phyloP scores from a whole-genome alignment of 306 rosid genomes.

The Ormosia semicastrata region DNA sequence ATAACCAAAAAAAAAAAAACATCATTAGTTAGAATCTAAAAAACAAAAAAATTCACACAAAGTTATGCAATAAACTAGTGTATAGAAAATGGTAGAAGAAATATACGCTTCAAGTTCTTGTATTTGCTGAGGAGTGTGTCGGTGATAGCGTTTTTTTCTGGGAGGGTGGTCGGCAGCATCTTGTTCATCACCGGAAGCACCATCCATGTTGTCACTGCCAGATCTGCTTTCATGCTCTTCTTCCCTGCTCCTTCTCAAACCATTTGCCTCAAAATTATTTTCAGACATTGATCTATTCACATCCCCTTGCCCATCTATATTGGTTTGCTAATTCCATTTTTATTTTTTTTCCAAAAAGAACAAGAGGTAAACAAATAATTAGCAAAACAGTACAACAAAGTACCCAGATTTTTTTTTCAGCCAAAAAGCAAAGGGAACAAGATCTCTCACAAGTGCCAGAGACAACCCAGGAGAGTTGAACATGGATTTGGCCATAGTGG shows the following conservation, averaged over 20 bases:
- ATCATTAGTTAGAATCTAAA: background rate
- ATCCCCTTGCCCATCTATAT: conserved; percentile 76
- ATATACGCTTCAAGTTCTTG: conserved; percentile 94
- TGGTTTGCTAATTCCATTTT: conserved; percentile 50
- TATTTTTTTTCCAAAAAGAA: background rate
- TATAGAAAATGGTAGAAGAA: background rate
- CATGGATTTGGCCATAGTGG: conserved; percentile 84
- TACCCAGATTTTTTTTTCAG: background rate
- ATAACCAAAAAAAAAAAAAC: background rate
- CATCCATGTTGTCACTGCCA: conserved; percentile 93
- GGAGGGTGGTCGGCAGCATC: conserved; percentile 84
- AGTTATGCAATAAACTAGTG: background rate
- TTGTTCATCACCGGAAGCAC: conserved; percentile 87
- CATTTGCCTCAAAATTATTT: conserved; percentile 47
- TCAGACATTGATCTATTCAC: conserved; percentile 51
- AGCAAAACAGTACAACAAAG: background rate
- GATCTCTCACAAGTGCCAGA: conserved; percentile 74
- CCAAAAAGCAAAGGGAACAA: background rate
- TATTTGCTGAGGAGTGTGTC: conserved; percentile 97
- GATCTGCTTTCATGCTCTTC: conserved; percentile 96
- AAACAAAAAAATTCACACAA: background rate
- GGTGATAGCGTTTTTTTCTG: conserved; percentile 86
- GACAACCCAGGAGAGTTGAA: conserved; percentile 91
- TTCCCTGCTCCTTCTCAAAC: conserved; percentile 72
- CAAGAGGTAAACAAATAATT: background rate